Evolutionary conservation across 768 basidiomycete species (phyloP), one percentile per base, ranked within the genome.

Genomic region (Pholiota molesta): DNA sequence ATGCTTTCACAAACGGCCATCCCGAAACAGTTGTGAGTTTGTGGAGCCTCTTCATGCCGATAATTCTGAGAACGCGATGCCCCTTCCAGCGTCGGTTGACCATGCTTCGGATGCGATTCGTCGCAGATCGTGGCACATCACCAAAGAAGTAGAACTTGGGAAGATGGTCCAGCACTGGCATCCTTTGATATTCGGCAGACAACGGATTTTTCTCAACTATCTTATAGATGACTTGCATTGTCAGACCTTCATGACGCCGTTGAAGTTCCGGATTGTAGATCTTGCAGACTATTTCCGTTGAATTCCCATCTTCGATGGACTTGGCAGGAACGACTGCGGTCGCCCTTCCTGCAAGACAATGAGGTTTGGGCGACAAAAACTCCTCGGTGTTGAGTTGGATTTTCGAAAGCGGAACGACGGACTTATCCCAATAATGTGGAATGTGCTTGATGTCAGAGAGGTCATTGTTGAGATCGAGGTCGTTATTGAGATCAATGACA

Each of bases 131-230:
- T 17, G 5, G 23, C 4, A 65, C 21, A 19, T 65, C 55, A 13
- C 59, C 59, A 21, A 44, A 55, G n/a, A 62, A 65, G 8, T 52
- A 40, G 3, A 62, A 4, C 13, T 28, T 10, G 2, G 65, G n/a
- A 4, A 65, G 57, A 37, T 65, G 60, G 5, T 59, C 44, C 1
- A 40, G n/a, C n/a, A n/a, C n/a, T n/a, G n/a, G n/a, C 59, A 65
- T 62, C 8, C 33, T 26, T 37, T 13, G 35, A 37, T 13, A 11
- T 37, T 37, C 11, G 10, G 3, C 9, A 3, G 33, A 6, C 33
- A 35, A 13, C 14, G 31, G 11, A 14, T 51, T 29, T 7, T 60
- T 16, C 14, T 59, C 23, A 5, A 47, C 58, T 5, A 65, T 57
- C 21, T 21, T 14, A 5, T 49, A 44, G 35, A 60, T 47, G 16